Conservation (phyloP, 2,329 filamentous ascomycete genomes). For the Herpomyces periplanetae region DNA sequence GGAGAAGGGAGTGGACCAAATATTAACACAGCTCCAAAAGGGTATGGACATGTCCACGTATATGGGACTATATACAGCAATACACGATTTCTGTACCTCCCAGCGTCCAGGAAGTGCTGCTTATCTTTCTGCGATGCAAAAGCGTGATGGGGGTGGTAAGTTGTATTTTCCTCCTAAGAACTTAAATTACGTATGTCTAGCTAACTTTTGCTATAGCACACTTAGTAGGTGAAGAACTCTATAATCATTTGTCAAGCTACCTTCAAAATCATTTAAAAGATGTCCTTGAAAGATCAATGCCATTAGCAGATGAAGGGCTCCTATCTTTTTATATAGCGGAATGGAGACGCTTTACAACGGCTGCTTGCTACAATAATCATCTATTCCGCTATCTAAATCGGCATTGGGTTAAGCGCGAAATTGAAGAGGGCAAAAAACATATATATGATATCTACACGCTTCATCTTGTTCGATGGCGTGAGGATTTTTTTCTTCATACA, state of each 20-base stretch:
- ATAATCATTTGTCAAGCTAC: constrained; percentile 60
- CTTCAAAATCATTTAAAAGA: constrained; percentile 32
- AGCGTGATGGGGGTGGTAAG: neutral
- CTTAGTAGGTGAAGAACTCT: constrained; percentile 73
- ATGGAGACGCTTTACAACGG: constrained; percentile 79
- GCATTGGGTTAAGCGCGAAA: constrained; percentile 95
- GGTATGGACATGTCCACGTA: constrained; percentile 88
- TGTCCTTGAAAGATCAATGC: constrained; percentile 29
- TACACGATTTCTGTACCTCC: constrained; percentile 96
- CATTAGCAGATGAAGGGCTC: constrained; percentile 56
- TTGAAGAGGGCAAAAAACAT: constrained; percentile 93
- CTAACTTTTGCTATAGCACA: constrained; percentile 19
- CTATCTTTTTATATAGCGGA: constrained; percentile 78
- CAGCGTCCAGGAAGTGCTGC: constrained; percentile 10
- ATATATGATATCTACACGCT: constrained; percentile 94
- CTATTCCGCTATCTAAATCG: constrained; percentile 82
- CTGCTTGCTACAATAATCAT: constrained; percentile 89
- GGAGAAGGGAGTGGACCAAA: constrained; percentile 48
- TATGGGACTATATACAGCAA: constrained; percentile 86
- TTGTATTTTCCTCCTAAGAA: constrained; percentile 2
- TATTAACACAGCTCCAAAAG: constrained; percentile 66
- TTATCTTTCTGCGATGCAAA: neutral
- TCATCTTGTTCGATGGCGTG: constrained; percentile 76
- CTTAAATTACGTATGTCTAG: constrained; percentile 1
- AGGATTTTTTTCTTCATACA: constrained; percentile 50